phyloP scores from a whole-genome alignment of 192 early-diverging fungal species.

The Gigaspora rosea region DNA sequence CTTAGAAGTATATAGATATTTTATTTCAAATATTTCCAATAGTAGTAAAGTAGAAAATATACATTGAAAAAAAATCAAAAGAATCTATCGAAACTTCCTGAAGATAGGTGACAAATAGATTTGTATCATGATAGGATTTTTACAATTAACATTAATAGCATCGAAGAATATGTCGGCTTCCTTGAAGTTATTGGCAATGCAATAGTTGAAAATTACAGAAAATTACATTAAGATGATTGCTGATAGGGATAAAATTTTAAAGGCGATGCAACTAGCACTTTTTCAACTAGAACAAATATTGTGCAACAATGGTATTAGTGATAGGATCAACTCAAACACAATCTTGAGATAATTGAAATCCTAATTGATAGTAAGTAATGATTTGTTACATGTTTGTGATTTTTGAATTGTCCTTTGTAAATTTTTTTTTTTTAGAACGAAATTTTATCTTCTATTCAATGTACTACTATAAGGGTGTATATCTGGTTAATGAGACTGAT shows the following conservation, averaged over 20 bases:
- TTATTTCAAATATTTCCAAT: too few relatives aligned
- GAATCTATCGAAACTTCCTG: constrained; percentile 12
- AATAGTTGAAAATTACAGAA: background rate
- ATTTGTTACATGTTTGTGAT: constrained; percentile 16
- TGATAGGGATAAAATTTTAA: constrained; percentile 17
- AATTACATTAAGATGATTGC: background rate
- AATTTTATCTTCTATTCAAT: constrained; percentile 22
- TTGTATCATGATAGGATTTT: constrained; percentile 22
- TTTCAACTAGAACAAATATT: constrained; percentile 16
- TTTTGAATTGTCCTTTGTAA: constrained; percentile 8
- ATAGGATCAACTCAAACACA: background rate
- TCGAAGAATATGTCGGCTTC: constrained; percentile 6
- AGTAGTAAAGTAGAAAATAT: constrained; percentile 11
- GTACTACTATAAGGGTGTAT: constrained; percentile 22
- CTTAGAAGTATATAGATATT: background rate
- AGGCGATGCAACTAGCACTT: constrained; percentile 20
- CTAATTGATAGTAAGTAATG: constrained; percentile 27
- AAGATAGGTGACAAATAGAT: background rate
- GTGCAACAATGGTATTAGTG: background rate
- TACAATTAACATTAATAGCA: constrained; percentile 23
- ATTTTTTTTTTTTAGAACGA: constrained; percentile 17
- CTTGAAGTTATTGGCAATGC: constrained; percentile 25
- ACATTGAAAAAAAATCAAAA: constrained; percentile 17
- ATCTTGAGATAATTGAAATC: constrained; percentile 10
- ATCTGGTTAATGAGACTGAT: constrained; percentile 19